Conservation (phyloP, 176 grass and related monocot genomes). For the Phyllostachys edulis region DNA sequence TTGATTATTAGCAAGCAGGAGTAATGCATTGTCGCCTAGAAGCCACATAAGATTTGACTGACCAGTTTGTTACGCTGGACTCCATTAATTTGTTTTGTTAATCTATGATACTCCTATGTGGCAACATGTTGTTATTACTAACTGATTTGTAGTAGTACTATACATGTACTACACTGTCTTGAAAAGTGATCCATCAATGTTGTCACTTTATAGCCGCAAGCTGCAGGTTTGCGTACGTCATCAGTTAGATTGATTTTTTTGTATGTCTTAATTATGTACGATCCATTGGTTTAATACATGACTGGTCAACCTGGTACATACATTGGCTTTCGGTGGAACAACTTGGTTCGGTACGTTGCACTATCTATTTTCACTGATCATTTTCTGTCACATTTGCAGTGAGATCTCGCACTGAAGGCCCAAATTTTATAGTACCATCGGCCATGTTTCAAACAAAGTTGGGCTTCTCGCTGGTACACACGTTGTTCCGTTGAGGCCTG, state of each 20-base stretch:
- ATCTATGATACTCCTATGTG: neutral
- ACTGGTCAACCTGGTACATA: too few relatives aligned
- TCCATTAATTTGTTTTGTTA: slow-evolving; percentile 12
- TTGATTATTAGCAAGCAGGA: neutral
- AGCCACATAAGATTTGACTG: neutral
- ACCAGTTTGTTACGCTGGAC: neutral
- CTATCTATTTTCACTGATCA: neutral
- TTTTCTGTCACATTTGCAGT: neutral
- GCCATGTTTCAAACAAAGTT: neutral
- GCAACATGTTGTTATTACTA: neutral
- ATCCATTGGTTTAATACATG: neutral
- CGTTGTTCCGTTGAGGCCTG: too few relatives aligned
- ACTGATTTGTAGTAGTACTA: neutral
- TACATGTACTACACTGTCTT: neutral
- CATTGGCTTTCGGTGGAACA: slow-evolving; percentile 5
- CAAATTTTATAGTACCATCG: neutral
- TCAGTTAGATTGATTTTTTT: neutral
- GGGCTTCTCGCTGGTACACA: neutral
- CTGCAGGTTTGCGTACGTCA: neutral
- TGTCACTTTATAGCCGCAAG: slow-evolving; percentile 26
- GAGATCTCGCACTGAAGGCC: too few relatives aligned
- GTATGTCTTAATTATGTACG: neutral
- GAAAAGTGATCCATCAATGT: neutral
- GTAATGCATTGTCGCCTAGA: neutral
- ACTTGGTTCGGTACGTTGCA: neutral